Percentiles rank a stretch among this genome's conserved stretches.
Evolutionary conservation across 805 yeast species (phyloP).

Genomic region (Pichia insulana): DNA sequence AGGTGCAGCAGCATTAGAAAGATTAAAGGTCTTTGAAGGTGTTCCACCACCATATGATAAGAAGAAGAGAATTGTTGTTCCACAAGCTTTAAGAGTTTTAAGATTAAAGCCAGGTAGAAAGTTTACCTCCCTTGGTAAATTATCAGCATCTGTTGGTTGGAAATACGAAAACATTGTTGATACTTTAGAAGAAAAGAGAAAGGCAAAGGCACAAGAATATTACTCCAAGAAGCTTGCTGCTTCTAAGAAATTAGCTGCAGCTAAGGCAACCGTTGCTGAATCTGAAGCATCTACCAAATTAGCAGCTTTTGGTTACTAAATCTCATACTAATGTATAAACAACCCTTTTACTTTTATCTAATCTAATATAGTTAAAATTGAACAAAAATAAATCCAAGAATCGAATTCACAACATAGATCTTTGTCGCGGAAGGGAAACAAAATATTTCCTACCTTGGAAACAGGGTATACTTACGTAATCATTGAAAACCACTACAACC

Average conservation of each 20-base stretch:
- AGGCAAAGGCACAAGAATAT: slow-evolving; percentile 97
- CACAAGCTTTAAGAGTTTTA: slow-evolving; percentile 98
- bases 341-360: neutral
- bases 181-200: slow-evolving; percentile 98
- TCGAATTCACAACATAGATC: neutral
- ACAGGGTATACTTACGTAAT: too few relatives aligned
- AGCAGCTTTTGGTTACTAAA: slow-evolving; percentile 96
- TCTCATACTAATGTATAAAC: slow-evolving; percentile 9
- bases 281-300: slow-evolving; percentile 88
- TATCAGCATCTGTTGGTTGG: slow-evolving; percentile 98
- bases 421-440: neutral
- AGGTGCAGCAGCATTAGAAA: slow-evolving; percentile 99
- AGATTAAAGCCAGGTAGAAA: slow-evolving; percentile 99
- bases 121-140: slow-evolving; percentile 96
- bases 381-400: neutral
- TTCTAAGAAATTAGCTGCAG: slow-evolving; percentile 83
- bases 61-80: slow-evolving; percentile 99
- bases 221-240: slow-evolving; percentile 97
- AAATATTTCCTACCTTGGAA: too few relatives aligned
- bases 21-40: slow-evolving; percentile 99
- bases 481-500: too few relatives aligned
- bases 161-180: slow-evolving; percentile 97
- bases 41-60: slow-evolving; percentile 99
- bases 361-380: neutral
- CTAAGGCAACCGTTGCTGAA: slow-evolving; percentile 79